Percentiles rank a stretch among this genome's conserved stretches.
Evolutionary conservation across 2,329 filamentous ascomycete species (phyloP).

Genomic region (Colletotrichum trifolii): DNA sequence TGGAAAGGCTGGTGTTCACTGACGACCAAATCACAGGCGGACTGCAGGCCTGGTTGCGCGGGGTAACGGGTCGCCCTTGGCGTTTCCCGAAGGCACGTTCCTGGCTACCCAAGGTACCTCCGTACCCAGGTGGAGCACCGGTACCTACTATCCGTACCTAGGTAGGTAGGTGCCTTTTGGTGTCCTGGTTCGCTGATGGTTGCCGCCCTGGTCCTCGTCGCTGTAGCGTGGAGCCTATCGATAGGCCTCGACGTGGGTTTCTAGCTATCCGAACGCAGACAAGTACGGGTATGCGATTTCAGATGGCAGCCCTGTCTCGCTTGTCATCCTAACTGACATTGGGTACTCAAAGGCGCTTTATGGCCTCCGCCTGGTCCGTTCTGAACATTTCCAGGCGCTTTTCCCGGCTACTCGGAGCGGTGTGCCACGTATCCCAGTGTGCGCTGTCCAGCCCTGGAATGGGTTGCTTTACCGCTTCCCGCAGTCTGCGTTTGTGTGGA

Average conservation of each 20-base stretch:
- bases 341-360: no score
- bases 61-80: slow-evolving; percentile 36
- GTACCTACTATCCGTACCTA: no score
- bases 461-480: not conserved
- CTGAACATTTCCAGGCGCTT: not conserved
- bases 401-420: slow-evolving; percentile 2
- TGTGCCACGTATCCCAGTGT: slow-evolving; percentile 22
- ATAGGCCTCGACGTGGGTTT: slow-evolving; percentile 17
- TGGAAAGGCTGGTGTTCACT: slow-evolving; percentile 13
- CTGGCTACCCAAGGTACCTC: no score
- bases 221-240: slow-evolving; percentile 18
- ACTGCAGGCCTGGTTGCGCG: slow-evolving; percentile 36
- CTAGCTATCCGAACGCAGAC: not conserved
- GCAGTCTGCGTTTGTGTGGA: not conserved
- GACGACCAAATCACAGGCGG: slow-evolving; percentile 13
- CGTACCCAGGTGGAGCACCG: no score
- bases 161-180: not conserved
- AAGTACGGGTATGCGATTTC: no score
- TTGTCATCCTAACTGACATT: no score
- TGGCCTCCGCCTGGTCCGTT: not conserved
- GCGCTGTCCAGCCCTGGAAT: slow-evolving; percentile 10
- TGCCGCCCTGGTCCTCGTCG: not conserved
- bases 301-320: no score
- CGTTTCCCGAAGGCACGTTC: not conserved
- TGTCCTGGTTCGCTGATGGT: slow-evolving; percentile 15